Conservation (phyloP, 257 asterid genomes). For the Nicotiana tomentosiformis region DNA sequence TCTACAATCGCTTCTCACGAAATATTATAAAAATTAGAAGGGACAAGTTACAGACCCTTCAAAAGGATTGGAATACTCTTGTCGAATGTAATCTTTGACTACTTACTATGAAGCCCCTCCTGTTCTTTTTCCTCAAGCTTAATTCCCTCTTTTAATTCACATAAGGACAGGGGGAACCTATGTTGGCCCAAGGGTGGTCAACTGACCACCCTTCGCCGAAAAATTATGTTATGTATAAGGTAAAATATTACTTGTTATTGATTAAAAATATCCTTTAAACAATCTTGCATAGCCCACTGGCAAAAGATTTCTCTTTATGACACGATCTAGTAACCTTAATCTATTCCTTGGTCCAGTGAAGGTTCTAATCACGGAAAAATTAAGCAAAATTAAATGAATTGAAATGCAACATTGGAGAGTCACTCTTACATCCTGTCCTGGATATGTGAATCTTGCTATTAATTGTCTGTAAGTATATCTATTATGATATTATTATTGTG, state of each 20-base stretch:
- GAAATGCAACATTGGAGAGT: not conserved
- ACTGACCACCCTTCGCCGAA: too few relatives aligned
- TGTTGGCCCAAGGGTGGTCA: too few relatives aligned
- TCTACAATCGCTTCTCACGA: too few relatives aligned
- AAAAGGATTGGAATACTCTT: not conserved
- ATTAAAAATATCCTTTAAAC: too few relatives aligned
- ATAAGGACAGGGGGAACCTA: too few relatives aligned
- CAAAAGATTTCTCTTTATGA: not conserved
- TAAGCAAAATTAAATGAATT: not conserved
- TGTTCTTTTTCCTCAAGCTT: not conserved
- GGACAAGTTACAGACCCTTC: not conserved
- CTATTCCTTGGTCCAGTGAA: not conserved
- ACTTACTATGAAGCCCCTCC: not conserved
- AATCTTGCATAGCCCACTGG: too few relatives aligned
- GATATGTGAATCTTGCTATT: not conserved
- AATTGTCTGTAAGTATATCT: not conserved
- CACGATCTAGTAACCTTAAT: not conserved
- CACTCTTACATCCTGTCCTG: not conserved
- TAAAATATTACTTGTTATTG: too few relatives aligned
- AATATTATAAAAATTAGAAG: too few relatives aligned
- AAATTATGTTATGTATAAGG: too few relatives aligned
- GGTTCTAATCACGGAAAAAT: not conserved
- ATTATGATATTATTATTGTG: not conserved
- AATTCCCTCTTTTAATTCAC: not conserved
- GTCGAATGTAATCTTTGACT: constrained; percentile 4